Base-by-base conservation (phyloP, 2,329 filamentous ascomycete species). In the Colletotrichum cereale region DNA sequence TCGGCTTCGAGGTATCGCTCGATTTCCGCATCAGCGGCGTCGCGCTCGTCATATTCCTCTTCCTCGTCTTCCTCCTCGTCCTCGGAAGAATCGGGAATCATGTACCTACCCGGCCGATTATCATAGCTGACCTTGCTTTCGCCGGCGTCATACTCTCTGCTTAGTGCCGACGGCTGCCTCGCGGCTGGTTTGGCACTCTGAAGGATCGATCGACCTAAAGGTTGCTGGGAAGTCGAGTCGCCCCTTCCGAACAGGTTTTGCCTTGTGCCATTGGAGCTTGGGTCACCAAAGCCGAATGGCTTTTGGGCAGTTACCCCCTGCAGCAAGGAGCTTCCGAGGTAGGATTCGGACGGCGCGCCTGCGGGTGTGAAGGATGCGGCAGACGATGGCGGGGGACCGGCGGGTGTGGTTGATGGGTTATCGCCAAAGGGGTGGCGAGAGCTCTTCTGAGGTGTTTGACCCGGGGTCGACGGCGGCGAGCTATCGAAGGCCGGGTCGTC, bases 331-430 rank as follows among this genome's bases (percentile, higher is more conserved):
- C 87, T 88, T 67, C 87, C 85, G 47, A 89, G 79, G 75, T 84
- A 89, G 16, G 86, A 86, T 38, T 84, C 86, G 29, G 88, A 87
- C 0, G 88, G 88, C 21, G 87, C 87, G 67, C 88, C 88, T 21
- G 84, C 82, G 1, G 88, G 87, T 1, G 87, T 89, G 79, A 89
- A 89, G 53, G 86, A 88, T 5, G 84, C 84, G 11, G 84, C 83
- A 10, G 86, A 86, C 36, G 87, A 87, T 0, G 84, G 85, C 12
- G 87, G 86, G 36, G 84, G 84, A 0, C 84, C 87, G 24, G 84
- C 84, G 6, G 88, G 87, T 2, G 87, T 89, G 2, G 86, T 88
- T 47, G 87, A 86, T 8, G 86, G 86, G 61, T 83, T 80, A 11
- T 85, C 82, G 71, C 79, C 83, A 48, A 83, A 82, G 47, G 79